These are phyloP conservation scores for Pythium chondricola DNA, from an alignment of 352 stramenopile genomes.

Conservation along the genomic window DNA sequence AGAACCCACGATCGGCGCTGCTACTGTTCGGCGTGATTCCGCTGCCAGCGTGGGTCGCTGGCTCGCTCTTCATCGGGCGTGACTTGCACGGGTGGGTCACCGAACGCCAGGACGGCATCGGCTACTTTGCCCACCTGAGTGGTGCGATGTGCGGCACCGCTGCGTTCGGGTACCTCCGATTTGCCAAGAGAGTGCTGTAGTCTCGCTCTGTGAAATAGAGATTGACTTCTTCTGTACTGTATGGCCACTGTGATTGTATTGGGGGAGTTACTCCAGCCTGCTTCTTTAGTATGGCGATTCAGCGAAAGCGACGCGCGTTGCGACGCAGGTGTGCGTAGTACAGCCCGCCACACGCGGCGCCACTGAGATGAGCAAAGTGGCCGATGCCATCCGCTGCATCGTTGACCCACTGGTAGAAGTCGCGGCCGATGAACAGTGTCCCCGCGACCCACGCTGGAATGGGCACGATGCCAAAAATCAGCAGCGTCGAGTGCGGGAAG, in stretches of 20 bases:
- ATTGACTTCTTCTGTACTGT: background rate
- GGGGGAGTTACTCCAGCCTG: too few species aligned
- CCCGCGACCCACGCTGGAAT: conserved; percentile 69
- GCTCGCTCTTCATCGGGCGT: conserved; percentile 62
- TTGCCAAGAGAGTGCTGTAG: conserved; percentile 15
- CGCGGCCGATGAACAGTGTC: conserved; percentile 65
- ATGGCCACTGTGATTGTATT: too few species aligned
- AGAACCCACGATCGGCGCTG: conserved; percentile 54
- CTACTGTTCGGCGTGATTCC: conserved; percentile 66
- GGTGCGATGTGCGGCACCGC: conserved; percentile 45
- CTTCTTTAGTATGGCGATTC: too few species aligned
- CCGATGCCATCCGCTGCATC: conserved; percentile 48
- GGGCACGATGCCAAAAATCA: conserved; percentile 72
- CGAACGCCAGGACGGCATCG: conserved; percentile 39
- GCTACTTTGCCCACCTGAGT: conserved; percentile 62
- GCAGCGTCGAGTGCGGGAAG: conserved; percentile 60
- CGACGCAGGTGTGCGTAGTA: conserved; percentile 62
- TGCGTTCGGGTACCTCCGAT: conserved; percentile 57
- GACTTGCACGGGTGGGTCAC: conserved; percentile 60
- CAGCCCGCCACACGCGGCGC: conserved; percentile 43
- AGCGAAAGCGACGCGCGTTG: conserved; percentile 20
- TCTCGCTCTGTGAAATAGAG: background rate
- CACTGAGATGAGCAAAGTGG: conserved; percentile 69
- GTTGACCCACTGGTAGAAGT: conserved; percentile 61
- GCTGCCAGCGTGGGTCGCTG: conserved; percentile 56